phyloP scores from a whole-genome alignment of 2,329 filamentous ascomycete genomes.

The Exophiala phaeomuriformis region DNA sequence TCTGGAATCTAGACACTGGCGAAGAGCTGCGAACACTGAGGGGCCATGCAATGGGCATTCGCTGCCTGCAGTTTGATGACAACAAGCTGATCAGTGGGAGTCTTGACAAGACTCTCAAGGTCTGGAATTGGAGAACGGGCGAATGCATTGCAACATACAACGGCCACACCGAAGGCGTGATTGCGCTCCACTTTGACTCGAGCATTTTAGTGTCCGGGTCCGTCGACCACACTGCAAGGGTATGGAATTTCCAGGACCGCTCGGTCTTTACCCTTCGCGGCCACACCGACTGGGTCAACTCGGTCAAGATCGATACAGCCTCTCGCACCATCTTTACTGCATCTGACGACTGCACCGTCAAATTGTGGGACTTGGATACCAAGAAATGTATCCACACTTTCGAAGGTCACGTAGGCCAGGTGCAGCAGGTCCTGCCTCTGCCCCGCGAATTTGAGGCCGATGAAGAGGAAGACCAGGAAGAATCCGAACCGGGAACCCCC shows the following conservation, averaged over 20 bases:
- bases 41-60: conserved; percentile 76
- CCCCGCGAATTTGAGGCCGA: conserved; percentile 86
- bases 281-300: conserved; percentile 92
- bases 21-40: conserved; percentile 75
- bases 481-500: conserved; percentile 22
- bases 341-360: conserved; percentile 85
- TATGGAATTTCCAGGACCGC: conserved; percentile 85
- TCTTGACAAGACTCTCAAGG: conserved; percentile 76
- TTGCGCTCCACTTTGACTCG: conserved; percentile 79
- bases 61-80: conserved; percentile 88
- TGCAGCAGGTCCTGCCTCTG: conserved; percentile 81
- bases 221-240: conserved; percentile 79
- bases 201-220: conserved; percentile 82
- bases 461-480: conserved; percentile 38
- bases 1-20: conserved; percentile 89
- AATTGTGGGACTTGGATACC: conserved; percentile 87
- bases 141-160: conserved; percentile 73
- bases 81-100: conserved; percentile 84
- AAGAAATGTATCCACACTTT: conserved; percentile 69
- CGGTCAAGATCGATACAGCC: conserved; percentile 74
- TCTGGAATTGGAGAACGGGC: conserved; percentile 96
- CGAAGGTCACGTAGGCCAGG: conserved; percentile 86
- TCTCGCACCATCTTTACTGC: conserved; percentile 86
- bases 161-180: conserved; percentile 73
- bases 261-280: conserved; percentile 72